phyloP scores from a whole-genome alignment of 345 rosid genomes.

The Aquilaria malaccensis region DNA sequence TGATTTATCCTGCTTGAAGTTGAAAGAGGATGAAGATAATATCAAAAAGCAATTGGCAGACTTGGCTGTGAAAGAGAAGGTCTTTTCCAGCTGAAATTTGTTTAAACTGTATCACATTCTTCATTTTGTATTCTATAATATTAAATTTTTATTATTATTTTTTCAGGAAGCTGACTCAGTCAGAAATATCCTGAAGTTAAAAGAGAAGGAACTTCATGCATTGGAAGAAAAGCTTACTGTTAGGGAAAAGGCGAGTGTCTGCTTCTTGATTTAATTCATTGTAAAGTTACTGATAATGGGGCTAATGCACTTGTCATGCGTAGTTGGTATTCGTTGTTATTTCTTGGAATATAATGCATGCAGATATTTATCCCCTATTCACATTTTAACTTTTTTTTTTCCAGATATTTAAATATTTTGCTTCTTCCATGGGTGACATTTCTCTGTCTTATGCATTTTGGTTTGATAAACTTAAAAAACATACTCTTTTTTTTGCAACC shows the following conservation, averaged over 20 bases:
- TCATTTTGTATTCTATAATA: too few species aligned
- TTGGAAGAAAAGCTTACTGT: constrained; percentile 61
- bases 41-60: constrained; percentile 37
- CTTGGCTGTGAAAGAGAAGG: constrained; percentile 60
- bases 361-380: too few species aligned
- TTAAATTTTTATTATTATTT: constrained; percentile 13
- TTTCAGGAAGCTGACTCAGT: constrained; percentile 42
- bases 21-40: constrained; percentile 53
- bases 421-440: too few species aligned
- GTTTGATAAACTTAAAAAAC: too few species aligned
- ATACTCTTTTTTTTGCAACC: too few species aligned
- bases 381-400: too few species aligned
- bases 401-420: too few species aligned
- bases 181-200: constrained; percentile 33
- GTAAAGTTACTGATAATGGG: not conserved
- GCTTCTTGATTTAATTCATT: constrained; percentile 3
- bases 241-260: constrained; percentile 64
- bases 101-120: too few species aligned
- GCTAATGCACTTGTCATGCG: too few species aligned
- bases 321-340: too few species aligned
- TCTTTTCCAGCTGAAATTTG: constrained; percentile 4
- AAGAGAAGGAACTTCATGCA: constrained; percentile 48
- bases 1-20: constrained; percentile 34
- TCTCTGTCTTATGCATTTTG: too few species aligned
- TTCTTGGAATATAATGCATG: too few species aligned